phyloP scores from a whole-genome alignment of 1,284 basidiomycete genomes.

The Fomitopsis palustris region DNA sequence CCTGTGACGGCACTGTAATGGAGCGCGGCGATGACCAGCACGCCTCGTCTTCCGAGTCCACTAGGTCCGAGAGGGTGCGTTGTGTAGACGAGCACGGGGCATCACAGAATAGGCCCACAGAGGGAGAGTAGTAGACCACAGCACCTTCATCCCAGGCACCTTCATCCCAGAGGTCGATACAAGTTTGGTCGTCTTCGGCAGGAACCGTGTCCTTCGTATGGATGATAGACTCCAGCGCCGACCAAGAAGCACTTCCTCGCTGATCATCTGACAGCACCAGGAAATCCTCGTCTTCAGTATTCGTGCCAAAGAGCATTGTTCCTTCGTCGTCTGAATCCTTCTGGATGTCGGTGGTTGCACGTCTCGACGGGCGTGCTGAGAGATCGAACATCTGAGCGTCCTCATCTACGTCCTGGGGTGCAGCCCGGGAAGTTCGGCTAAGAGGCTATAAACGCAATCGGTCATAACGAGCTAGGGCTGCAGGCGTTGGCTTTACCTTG shows the following conservation, averaged over 20 bases:
- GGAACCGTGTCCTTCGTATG: neutral
- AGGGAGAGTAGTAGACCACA: neutral
- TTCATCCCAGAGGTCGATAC: neutral
- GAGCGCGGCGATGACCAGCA: neutral
- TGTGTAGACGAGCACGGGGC: neutral
- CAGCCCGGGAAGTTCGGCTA: neutral
- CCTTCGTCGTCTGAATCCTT: neutral
- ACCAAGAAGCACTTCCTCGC: neutral
- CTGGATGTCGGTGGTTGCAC: neutral
- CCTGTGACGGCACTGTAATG: neutral
- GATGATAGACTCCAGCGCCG: neutral
- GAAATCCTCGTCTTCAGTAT: neutral
- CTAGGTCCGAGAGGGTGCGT: neutral
- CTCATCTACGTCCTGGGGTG: neutral
- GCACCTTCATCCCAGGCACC: too few relatives aligned
- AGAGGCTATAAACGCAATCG: neutral
- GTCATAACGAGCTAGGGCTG: neutral
- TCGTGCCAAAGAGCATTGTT: neutral
- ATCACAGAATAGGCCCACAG: neutral
- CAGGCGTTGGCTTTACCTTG: slow-evolving; percentile 38
- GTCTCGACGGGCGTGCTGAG: neutral
- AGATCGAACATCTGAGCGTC: neutral
- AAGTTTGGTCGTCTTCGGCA: neutral
- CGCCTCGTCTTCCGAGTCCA: neutral
- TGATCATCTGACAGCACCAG: neutral